Conservation (phyloP, 768 basidiomycete genomes). For the Sarcodon sp. region DNA sequence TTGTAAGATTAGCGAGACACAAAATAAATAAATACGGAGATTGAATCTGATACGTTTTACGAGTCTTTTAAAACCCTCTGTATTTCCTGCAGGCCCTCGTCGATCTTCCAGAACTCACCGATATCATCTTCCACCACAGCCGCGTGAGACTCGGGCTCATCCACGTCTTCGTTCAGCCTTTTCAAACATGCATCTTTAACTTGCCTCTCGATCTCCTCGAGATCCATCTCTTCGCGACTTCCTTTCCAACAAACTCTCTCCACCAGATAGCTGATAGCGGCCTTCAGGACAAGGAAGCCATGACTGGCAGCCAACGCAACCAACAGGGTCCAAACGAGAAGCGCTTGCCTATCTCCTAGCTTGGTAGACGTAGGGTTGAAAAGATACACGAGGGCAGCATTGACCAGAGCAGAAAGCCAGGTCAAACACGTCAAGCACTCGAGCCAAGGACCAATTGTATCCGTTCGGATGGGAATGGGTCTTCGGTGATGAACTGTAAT, state of each 20-base stretch:
- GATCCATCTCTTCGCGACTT: conserved; percentile 48
- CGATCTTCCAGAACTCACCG: conserved; percentile 51
- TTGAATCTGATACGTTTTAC: neutral
- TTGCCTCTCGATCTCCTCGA: conserved; percentile 41
- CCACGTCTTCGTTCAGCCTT: conserved; percentile 10
- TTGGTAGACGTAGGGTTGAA: conserved; percentile 42
- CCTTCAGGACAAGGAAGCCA: conserved; percentile 60
- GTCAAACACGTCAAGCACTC: conserved; percentile 78
- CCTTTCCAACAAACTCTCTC: conserved; percentile 71
- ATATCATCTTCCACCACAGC: conserved; percentile 10
- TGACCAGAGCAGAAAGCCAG: conserved; percentile 83
- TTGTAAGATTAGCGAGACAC: too few relatives aligned
- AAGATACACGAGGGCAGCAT: conserved; percentile 83
- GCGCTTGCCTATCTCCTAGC: conserved; percentile 12
- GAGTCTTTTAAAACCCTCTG: conserved; percentile 46
- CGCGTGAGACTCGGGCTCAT: conserved; percentile 3
- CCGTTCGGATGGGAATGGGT: conserved; percentile 78
- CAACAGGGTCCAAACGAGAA: conserved; percentile 18
- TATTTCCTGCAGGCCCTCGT: conserved; percentile 69
- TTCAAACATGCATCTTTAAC: conserved; percentile 31
- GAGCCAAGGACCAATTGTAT: conserved; percentile 92
- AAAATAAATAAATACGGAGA: too few relatives aligned
- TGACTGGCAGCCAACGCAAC: conserved; percentile 80
- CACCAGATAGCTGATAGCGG: conserved; percentile 51
- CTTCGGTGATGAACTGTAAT: conserved; percentile 75